Base-by-base conservation (phyloP, 2,329 filamentous ascomycete species). In the Orbilia brochopaga region DNA sequence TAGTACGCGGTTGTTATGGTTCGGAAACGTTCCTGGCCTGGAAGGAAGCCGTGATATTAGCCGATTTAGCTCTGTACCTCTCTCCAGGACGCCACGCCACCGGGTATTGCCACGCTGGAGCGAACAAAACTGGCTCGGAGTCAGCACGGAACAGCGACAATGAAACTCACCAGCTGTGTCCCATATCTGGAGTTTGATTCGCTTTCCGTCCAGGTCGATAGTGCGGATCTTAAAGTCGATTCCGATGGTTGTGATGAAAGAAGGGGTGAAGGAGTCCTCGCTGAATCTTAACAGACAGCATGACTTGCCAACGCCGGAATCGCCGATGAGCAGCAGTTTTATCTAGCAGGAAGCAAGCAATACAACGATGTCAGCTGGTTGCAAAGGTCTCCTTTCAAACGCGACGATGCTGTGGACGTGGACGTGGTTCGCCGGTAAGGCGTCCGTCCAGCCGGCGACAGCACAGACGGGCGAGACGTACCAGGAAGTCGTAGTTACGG, bases 211-310 rank as follows among this genome's bases (percentile, higher is more conserved):
- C 77, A 99, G 85, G 83, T 99, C 94, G 83, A 99, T 99, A 75
- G 94, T 99, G 76, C 94, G 87, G 80, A 99, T 99, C 86, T 99
- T 99, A 85, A 99, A 99, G 83, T 99, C 94, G 83, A 99, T 97
- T 77, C 94, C 94, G 82, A 99, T 99, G 74, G 94, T 99, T 74
- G 92, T 96, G 84, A 97, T 97, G 85, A 96, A 97, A 77, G 91
- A 96, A 48, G 92, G 92, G 59, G 92, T 97, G 83, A 96, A 97
- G 52, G 91, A 95, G 84, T 97, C 92, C 83, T 97, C 92, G 82
- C 91, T 96, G 84, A 97, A 97, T 77, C 92, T 91, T 79, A 97
- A 84, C 80, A 97, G 86, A 82, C 92, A 96, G 87, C 92, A 97
- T 76, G 92, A 97, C 83, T 97, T 97, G 81, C 92, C 92, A 74